Base-by-base conservation (phyloP, 352 stramenopile genomes). In the Phytopythium litorale region DNA sequence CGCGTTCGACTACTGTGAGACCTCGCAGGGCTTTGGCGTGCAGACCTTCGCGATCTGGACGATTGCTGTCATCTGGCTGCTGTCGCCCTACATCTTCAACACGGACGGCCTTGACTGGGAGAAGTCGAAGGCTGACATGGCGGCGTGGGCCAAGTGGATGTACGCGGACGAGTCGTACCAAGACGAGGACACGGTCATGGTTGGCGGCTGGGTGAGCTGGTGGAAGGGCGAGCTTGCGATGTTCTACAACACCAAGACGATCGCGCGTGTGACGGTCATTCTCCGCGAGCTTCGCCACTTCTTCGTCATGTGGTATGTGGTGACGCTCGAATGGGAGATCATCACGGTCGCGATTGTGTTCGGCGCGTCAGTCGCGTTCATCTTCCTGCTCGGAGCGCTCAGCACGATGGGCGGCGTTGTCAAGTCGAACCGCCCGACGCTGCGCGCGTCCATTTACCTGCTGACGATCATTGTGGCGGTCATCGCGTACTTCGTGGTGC, bases 81-180 rank as follows among this genome's bases (percentile, higher is more conserved):
- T 91, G 38, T 85, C 82, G 28, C 84, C 84, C 18, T 94, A 90
- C 66, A 78, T 94, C 45, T 94, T 94, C 71, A 94, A 94, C 70
- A 91, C 82, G n/a, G 84, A 94, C 42, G 84, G 84, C 23, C 65
- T 94, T 3, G 84, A 94, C 45, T 94, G 81, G 75, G 79, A 91
- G 55, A 94, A 94, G 68, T 91, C 84, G 0, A 94, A 94, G 68
- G 79, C 77, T 6, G 84, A 94, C 64, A 81, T 91, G 25, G 62
- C 60, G 23, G 78, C 80, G 3, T 94, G 84, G 84, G 71, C 71
- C 13, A 85, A 82, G 67, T 94, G 84, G 84, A 94, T 94, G 84
- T 95, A 91, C 54, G 85, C 84, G 18, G 33, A 71, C 1, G 81
- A 91, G 56, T 56, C 76, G 30, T 92, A 86, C 63, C 54, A 78